Evolutionary conservation across 1,139 yeast genomes (phyloP).

Genomic region (Nakaseomyces uthaithaninus): DNA sequence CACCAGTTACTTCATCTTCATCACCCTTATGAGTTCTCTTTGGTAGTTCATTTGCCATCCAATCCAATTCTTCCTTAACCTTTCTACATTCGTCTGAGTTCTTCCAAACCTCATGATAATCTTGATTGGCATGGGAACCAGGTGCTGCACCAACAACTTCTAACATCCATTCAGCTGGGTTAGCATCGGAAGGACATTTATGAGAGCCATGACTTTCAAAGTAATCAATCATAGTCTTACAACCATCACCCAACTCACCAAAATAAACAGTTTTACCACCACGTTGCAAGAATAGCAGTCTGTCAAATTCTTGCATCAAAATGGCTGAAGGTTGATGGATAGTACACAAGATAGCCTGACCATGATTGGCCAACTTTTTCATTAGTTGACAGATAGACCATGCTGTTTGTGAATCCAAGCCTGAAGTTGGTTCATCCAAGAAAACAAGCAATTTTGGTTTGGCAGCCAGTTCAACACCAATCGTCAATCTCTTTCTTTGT

Average conservation of each 20-base stretch:
- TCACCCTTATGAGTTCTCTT: constrained; percentile 32
- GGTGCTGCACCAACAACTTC: constrained; percentile 76
- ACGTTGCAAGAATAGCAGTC: constrained; percentile 56
- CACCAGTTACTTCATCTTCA: constrained; percentile 22
- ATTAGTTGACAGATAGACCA: constrained; percentile 45
- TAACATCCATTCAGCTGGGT: constrained; percentile 79
- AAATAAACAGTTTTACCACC: constrained; percentile 77
- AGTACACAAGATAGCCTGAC: constrained; percentile 50
- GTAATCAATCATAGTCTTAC: constrained; percentile 50
- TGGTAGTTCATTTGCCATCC: constrained; percentile 39
- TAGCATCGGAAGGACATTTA: constrained; percentile 53
- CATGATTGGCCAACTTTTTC: constrained; percentile 40
- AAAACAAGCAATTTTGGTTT: constrained; percentile 43
- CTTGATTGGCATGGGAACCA: constrained; percentile 55
- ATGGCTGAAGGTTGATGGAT: constrained; percentile 68
- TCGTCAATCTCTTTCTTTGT: constrained; percentile 52
- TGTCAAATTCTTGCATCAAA: constrained; percentile 65
- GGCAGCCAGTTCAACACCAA: constrained; percentile 49
- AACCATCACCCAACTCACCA: constrained; percentile 65
- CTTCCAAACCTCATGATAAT: constrained; percentile 59
- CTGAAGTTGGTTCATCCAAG: constrained; percentile 49
- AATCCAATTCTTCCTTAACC: constrained; percentile 36
- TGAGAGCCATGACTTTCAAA: constrained; percentile 64
- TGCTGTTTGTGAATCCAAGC: constrained; percentile 48
- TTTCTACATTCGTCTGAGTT: constrained; percentile 45